These are phyloP conservation scores for Suillus weaverae DNA, from an alignment of 768 basidiomycete genomes.

Conservation along the genomic window DNA sequence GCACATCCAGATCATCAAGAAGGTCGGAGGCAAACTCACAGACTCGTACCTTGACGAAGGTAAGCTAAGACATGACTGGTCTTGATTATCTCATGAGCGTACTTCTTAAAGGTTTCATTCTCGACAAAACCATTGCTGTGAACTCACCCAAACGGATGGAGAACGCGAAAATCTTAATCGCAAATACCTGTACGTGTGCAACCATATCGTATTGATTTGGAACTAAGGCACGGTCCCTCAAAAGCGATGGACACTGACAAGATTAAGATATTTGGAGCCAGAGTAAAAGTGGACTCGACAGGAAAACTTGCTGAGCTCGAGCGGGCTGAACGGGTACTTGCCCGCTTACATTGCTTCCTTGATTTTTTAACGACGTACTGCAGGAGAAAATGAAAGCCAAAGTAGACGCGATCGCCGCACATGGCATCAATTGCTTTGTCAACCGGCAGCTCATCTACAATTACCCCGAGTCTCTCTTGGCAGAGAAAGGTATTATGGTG, in stretches of 20 bases:
- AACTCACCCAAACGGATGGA: slow-evolving; percentile 95
- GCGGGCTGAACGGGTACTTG: slow-evolving; percentile 81
- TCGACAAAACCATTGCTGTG: slow-evolving; percentile 92
- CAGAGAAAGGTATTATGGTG: slow-evolving; percentile 92
- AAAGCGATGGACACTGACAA: slow-evolving; percentile 99
- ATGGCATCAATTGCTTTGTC: slow-evolving; percentile 96
- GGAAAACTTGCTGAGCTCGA: slow-evolving; percentile 98
- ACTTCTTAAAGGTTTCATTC: slow-evolving; percentile 76
- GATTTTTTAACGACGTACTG: neutral
- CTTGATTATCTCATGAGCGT: neutral
- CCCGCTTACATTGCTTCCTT: neutral
- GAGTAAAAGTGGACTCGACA: slow-evolving; percentile 93
- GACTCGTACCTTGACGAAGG: slow-evolving; percentile 99
- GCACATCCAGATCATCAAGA: slow-evolving; percentile 99
- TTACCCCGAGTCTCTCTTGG: slow-evolving; percentile 94
- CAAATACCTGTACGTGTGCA: slow-evolving; percentile 84
- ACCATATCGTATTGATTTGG: neutral
- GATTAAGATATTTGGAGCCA: slow-evolving; percentile 98
- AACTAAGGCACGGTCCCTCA: neutral
- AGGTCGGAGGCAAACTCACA: slow-evolving; percentile 97
- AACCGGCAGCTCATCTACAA: slow-evolving; percentile 99
- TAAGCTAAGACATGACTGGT: slow-evolving; percentile 23
- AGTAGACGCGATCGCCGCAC: slow-evolving; percentile 89
- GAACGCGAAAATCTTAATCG: slow-evolving; percentile 94
- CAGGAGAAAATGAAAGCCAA: slow-evolving; percentile 99